Percentiles rank a stretch among this genome's conserved stretches.
These are phyloP conservation scores for Haplosporangium sp. DNA, from an alignment of 371 early-diverging fungal species.

Conservation along the genomic window DNA sequence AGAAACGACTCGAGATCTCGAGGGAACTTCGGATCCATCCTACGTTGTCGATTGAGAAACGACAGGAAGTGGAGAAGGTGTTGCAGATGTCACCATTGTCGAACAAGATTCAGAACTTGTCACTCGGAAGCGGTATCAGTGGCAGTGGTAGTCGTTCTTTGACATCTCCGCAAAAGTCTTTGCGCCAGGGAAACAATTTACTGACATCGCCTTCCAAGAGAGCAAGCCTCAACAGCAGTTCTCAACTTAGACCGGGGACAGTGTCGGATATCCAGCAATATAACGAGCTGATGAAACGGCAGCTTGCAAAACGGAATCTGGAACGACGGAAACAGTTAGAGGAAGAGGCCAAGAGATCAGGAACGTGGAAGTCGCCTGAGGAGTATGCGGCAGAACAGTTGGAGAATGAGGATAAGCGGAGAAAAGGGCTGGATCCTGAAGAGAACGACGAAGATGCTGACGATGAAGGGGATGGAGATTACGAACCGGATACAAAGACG, in stretches of 20 bases:
- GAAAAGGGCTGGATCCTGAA: conserved; percentile 18
- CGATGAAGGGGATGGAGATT: conserved; percentile 2
- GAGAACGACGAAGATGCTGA: conserved; percentile 3
- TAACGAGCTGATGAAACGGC: conserved; percentile 27
- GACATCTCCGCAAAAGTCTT: neutral
- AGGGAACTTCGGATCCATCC: conserved; percentile 1
- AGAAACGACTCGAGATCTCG: conserved; percentile 13
- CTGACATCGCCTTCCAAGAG: conserved; percentile 28
- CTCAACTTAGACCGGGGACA: conserved; percentile 6
- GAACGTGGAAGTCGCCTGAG: conserved; percentile 36
- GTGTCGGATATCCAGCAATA: conserved; percentile 13
- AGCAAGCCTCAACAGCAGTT: too few species aligned
- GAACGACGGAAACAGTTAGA: conserved; percentile 22
- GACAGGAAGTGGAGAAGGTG: conserved; percentile 7
- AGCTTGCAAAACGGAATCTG: conserved; percentile 26
- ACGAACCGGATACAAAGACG: too few species aligned
- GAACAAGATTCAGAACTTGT: conserved; percentile 32
- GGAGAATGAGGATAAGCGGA: conserved; percentile 18
- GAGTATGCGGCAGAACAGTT: conserved; percentile 38
- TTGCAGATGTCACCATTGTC: conserved; percentile 39
- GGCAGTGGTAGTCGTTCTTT: neutral
- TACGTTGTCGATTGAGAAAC: neutral
- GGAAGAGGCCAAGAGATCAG: conserved; percentile 27
- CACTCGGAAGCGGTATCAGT: conserved; percentile 1
- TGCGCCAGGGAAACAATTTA: neutral